Evolutionary conservation across 1,284 basidiomycete genomes (phyloP).

Genomic region (Caloboletus inedulis): DNA sequence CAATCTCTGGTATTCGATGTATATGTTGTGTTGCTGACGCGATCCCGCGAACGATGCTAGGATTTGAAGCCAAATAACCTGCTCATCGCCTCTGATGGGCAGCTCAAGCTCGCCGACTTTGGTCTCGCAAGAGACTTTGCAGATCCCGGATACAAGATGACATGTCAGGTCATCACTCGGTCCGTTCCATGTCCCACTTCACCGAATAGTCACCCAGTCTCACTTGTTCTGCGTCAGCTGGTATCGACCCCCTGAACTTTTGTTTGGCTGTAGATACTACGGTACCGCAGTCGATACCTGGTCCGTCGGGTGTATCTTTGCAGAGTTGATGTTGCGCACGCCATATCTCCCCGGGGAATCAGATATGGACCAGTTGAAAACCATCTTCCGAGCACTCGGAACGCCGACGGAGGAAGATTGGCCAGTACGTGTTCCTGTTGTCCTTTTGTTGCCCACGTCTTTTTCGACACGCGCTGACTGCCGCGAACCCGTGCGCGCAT

Average conservation of each 20-base stretch:
- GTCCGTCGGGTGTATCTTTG: slow-evolving; percentile 96
- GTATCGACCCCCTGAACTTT: slow-evolving; percentile 95
- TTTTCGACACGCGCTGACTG: not conserved
- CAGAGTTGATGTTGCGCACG: slow-evolving; percentile 91
- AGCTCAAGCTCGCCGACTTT: slow-evolving; percentile 98
- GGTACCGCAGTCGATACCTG: slow-evolving; percentile 88
- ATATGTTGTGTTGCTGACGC: slow-evolving; percentile 9
- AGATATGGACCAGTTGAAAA: slow-evolving; percentile 95
- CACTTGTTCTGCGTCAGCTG: slow-evolving; percentile 55
- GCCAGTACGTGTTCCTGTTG: slow-evolving; percentile 59
- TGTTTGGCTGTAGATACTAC: slow-evolving; percentile 88
- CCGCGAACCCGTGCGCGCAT: not conserved
- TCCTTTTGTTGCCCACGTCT: not conserved
- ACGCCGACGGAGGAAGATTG: slow-evolving; percentile 96
- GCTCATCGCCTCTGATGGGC: slow-evolving; percentile 86
- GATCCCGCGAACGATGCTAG: slow-evolving; percentile 41
- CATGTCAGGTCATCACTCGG: slow-evolving; percentile 96
- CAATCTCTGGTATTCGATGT: slow-evolving; percentile 1
- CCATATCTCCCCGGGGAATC: slow-evolving; percentile 92
- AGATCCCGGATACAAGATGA: slow-evolving; percentile 94
- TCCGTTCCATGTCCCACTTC: slow-evolving; percentile 33
- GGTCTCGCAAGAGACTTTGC: slow-evolving; percentile 96
- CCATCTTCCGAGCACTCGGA: slow-evolving; percentile 91
- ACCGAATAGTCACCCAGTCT: not conserved
- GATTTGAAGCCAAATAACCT: slow-evolving; percentile 99